Percentiles rank a stretch among this genome's conserved stretches.
phyloP scores from a whole-genome alignment of 83 land plant species.

The Thuja plicata region DNA sequence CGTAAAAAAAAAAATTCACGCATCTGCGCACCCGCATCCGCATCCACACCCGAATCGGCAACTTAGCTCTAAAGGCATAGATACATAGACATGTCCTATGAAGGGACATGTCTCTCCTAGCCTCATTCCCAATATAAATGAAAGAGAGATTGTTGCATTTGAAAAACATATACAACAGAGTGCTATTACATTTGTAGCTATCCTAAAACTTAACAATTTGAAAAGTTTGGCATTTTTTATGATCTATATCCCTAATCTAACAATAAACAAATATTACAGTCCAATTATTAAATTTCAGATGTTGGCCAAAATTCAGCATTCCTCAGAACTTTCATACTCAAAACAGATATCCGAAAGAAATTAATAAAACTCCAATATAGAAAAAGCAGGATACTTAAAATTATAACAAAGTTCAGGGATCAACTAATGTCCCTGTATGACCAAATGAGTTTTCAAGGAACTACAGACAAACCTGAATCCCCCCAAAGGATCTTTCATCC shows the following conservation, averaged over 20 bases:
- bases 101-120: too few relatives aligned
- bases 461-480: constrained; percentile 70
- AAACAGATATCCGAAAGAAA: neutral
- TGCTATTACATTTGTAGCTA: too few relatives aligned
- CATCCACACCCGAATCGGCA: too few relatives aligned
- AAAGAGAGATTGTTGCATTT: too few relatives aligned
- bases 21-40: too few relatives aligned
- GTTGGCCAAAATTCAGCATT: neutral
- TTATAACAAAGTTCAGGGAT: neutral
- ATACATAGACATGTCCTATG: too few relatives aligned
- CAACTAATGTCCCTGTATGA: neutral
- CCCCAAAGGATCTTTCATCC: constrained; percentile 84
- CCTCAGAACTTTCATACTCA: neutral
- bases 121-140: too few relatives aligned
- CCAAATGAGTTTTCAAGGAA: neutral
- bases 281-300: neutral
- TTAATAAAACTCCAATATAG: neutral
- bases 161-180: too few relatives aligned
- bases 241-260: neutral
- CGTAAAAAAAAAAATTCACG: too few relatives aligned
- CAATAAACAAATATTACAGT: neutral
- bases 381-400: neutral
- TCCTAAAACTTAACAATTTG: too few relatives aligned
- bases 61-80: too few relatives aligned
- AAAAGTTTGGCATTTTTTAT: neutral